phyloP scores from a whole-genome alignment of 768 basidiomycete genomes.

The Pleurotus pulmonarius region DNA sequence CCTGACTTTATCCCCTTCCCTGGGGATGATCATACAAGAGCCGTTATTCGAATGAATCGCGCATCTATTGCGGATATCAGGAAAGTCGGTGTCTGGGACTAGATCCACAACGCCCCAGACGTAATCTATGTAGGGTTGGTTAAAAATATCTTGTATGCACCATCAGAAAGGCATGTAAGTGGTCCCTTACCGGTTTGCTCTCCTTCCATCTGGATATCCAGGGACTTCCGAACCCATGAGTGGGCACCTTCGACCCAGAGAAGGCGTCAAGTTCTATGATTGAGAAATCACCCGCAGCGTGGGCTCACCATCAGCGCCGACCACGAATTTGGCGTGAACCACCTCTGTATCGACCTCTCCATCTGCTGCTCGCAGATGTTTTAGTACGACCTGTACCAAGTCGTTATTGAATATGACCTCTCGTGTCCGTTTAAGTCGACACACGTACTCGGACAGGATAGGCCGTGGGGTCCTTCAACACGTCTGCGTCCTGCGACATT shows the following conservation, averaged over 20 bases:
- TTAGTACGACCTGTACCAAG: constrained; percentile 37
- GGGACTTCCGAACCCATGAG: constrained; percentile 73
- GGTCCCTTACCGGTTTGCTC: constrained; percentile 44
- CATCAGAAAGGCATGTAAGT: neutral
- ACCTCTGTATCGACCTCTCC: constrained; percentile 41
- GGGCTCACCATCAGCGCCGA: constrained; percentile 67
- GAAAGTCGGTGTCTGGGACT: constrained; percentile 69
- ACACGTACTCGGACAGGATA: constrained; percentile 34
- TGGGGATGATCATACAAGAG: constrained; percentile 71
- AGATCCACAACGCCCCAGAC: constrained; percentile 84
- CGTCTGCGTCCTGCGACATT: constrained; percentile 35
- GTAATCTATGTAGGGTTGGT: constrained; percentile 35
- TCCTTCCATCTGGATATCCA: constrained; percentile 71
- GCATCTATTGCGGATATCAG: constrained; percentile 64
- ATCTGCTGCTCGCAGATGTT: constrained; percentile 32
- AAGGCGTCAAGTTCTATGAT: neutral
- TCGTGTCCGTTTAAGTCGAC: neutral
- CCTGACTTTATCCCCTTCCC: constrained; percentile 64
- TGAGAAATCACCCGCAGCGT: neutral
- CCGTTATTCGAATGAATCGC: constrained; percentile 69
- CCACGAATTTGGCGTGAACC: constrained; percentile 68
- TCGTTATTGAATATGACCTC: neutral
- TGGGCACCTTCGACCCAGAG: constrained; percentile 55
- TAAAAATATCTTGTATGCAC: neutral
- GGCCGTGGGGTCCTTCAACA: constrained; percentile 36